Base-by-base conservation (phyloP, 306 rosid genomes). In the Morella rubra region DNA sequence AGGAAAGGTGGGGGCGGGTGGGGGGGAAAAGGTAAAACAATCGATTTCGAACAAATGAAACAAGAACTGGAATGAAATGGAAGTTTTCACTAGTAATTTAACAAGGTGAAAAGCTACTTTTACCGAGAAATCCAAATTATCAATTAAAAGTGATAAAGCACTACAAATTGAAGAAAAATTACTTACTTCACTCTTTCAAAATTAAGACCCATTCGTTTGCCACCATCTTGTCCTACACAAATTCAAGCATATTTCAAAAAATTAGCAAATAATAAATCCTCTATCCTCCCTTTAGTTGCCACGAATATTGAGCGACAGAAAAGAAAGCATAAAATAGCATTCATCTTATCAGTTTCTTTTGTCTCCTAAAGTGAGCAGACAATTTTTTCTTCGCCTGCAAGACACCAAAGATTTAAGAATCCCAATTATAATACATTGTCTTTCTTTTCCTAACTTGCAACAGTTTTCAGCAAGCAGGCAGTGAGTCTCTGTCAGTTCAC, bases 131-230 rank as follows among this genome's bases (percentile, higher is more conserved):
- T 32, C 3, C 37, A 32, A 32, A 32, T 32, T 1, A 49, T 12
- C 18, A 41, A 19, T 62, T 1, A 40, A 24, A 49, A 18, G 59
- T 50, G 67, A 0, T 1, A 56, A 66, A 69, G 45, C 65, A 75
- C 47, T 16, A 55, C 53, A 45, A 42, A 76, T 71, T 7, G 9
- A 19, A 77, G 37, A 58, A 79, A 2, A 47, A 22, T 60, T 44
- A 84, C 96, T 90, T 81, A 90, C 99, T 95, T 92, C 27, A 92
- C 93, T 76, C 99, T 86, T 4, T 92, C 96, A 76, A 92, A 95
- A 73, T 90, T 95, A 73, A 95, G 80, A 79, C 97, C 99, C 96
- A 95, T 92, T 88, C 97, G 77, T 75, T 95, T 92, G 45, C 86
- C 99, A 69, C 90, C 92, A 82, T 95, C 97, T 81, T 92, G 92